Evolutionary conservation across 441 rosid species (phyloP).

Genomic region (Geranium incanum): DNA sequence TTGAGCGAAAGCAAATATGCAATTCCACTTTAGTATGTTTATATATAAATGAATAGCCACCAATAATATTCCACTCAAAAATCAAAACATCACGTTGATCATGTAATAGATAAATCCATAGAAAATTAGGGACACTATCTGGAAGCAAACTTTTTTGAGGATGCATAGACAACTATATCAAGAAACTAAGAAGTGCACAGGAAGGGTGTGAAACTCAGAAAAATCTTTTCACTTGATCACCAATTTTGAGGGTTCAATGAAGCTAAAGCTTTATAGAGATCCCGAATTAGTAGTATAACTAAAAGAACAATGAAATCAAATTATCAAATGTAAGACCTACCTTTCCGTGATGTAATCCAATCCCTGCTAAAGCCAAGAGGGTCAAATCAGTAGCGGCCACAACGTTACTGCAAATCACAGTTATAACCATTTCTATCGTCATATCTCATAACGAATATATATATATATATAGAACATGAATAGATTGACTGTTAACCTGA

Average conservation of each 20-base stretch:
- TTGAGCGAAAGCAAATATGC: not conserved
- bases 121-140: not conserved
- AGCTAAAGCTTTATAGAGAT: not conserved
- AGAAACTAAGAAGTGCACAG: not conserved
- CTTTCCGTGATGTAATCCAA: conserved; percentile 68
- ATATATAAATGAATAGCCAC: not conserved
- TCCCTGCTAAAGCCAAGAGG: conserved; percentile 81
- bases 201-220: not conserved
- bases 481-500: conserved; percentile 51
- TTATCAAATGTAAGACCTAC: conserved; percentile 30
- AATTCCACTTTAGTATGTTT: not conserved
- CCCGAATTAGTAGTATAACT: not conserved
- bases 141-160: not conserved
- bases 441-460: not conserved
- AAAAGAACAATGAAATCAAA: not conserved
- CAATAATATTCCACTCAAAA: not conserved
- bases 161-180: not conserved
- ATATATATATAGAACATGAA: conserved; percentile 1
- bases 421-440: conserved; percentile 11
- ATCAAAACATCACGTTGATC: not conserved
- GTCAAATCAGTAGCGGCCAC: conserved; percentile 94
- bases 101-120: not conserved
- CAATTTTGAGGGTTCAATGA: not conserved
- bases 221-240: not conserved
- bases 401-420: conserved; percentile 62